These are phyloP conservation scores for Brassica incana DNA, from an alignment of 345 rosid genomes.

Conservation along the genomic window DNA sequence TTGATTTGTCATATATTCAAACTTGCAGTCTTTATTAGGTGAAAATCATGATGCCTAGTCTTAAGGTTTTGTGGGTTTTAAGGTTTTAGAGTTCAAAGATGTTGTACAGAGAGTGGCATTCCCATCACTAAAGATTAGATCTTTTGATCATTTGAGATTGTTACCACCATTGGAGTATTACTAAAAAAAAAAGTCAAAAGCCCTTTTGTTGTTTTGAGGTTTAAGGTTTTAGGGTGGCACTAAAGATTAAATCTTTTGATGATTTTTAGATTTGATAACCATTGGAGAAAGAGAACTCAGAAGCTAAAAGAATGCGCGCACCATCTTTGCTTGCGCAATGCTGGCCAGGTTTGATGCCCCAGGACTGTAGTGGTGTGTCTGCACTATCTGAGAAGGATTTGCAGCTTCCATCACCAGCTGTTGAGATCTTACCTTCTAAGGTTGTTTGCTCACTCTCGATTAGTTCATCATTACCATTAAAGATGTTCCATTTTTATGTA, in stretches of 20 bases:
- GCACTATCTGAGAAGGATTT: constrained; percentile 66
- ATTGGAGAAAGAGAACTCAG: constrained; percentile 5
- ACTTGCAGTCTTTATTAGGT: constrained; percentile 3
- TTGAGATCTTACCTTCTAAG: constrained; percentile 94
- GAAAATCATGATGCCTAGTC: neutral
- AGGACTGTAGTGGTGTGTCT: constrained; percentile 67
- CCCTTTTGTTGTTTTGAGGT: neutral
- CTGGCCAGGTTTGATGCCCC: constrained; percentile 77
- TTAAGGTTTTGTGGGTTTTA: neutral
- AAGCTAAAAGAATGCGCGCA: constrained; percentile 62
- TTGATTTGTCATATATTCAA: neutral
- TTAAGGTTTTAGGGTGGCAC: neutral
- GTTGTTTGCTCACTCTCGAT: constrained; percentile 35
- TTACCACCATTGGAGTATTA: neutral
- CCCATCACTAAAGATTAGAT: neutral
- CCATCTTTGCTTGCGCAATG: constrained; percentile 92
- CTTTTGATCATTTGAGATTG: constrained; percentile 7
- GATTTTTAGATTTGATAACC: constrained; percentile 1
- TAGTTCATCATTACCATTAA: neutral
- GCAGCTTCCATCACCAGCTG: constrained; percentile 75
- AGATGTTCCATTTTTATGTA: neutral
- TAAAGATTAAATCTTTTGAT: neutral
- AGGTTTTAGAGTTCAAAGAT: neutral
- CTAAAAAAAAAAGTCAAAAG: neutral
- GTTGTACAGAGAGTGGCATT: neutral